Evolutionary conservation across 495 filamentous ascomycete species (phyloP), one percentile per base, ranked within the genome.

Genomic region (Hyaloscypha bicolor): DNA sequence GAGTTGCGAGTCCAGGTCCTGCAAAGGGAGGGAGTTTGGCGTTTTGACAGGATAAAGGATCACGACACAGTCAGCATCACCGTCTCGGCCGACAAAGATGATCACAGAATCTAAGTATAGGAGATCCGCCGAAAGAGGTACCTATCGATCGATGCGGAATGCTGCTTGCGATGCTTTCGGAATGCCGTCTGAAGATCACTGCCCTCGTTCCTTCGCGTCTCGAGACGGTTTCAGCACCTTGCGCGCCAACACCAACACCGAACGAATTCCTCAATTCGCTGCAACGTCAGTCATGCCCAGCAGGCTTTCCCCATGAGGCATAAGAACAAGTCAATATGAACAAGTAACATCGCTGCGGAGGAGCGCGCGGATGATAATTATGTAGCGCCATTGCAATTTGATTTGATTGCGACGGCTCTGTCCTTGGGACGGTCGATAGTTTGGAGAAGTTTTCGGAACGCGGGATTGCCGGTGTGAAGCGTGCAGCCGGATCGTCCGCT

Each of bases 221-320:
- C 53, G n/a, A 56, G 21, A 56, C 11, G 22, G 53, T 25, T 56
- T 56, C 53, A 56, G 53, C 21, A 25, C 21, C 12, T 56, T 12
- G 53, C 21, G 53, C 21, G 29, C 21, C 42, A 48, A 56, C 53
- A 56, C 53, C 53, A 56, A 56, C 53, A 14, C 53, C 53, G 9
- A 56, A 56, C 53, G 21, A 16, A 56, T 56, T 56, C 53, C 29
- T 25, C 53, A 56, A 56, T 56, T 56, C 42, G 42, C 42, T 48
- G 42, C 42, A 12, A 14, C 4, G 42, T 14, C 21, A 25, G 9
- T 56, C 53, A 56, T 56, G 53, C 53, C 53, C 22, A 9, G 53
- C 53, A 56, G 3, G 53, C 16, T 19, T 6, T 4, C 16, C 42
- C 8, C 42, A 48, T 48, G 42, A 48, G 42, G 42, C 42, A 48